Evolutionary conservation across 2,329 filamentous ascomycete species (phyloP).

Genomic region (Alternaria sp.): DNA sequence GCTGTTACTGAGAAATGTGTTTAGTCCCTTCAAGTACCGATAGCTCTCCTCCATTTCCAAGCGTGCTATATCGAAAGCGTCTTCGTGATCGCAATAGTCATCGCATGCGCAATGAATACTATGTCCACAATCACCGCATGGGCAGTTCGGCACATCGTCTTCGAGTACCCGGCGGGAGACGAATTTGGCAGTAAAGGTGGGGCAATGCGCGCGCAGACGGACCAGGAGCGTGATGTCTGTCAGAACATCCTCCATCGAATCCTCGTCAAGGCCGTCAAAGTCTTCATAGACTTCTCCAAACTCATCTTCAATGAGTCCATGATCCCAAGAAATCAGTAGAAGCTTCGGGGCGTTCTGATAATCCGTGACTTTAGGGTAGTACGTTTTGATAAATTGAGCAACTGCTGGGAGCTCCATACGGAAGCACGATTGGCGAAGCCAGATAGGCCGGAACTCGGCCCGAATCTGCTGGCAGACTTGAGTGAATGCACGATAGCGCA

Average conservation of each 20-base stretch:
- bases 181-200: background rate
- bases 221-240: background rate
- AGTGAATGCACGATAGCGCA: background rate
- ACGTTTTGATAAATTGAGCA: background rate
- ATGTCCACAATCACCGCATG: background rate
- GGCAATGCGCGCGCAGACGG: background rate
- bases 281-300: no score
- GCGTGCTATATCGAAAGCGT: background rate
- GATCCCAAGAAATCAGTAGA: background rate
- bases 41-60: background rate
- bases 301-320: background rate
- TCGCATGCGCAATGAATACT: background rate
- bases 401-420: background rate
- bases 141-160: background rate
- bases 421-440: background rate
- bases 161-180: background rate
- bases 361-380: background rate
- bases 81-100: background rate
- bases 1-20: background rate
- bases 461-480: conserved; percentile 1
- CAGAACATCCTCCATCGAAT: background rate
- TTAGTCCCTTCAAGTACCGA: background rate
- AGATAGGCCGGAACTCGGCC: background rate
- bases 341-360: background rate
- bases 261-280: background rate